These are phyloP conservation scores for Saururus chinensis DNA, from an alignment of 164 flowering plant genomes.

Conservation along the genomic window DNA sequence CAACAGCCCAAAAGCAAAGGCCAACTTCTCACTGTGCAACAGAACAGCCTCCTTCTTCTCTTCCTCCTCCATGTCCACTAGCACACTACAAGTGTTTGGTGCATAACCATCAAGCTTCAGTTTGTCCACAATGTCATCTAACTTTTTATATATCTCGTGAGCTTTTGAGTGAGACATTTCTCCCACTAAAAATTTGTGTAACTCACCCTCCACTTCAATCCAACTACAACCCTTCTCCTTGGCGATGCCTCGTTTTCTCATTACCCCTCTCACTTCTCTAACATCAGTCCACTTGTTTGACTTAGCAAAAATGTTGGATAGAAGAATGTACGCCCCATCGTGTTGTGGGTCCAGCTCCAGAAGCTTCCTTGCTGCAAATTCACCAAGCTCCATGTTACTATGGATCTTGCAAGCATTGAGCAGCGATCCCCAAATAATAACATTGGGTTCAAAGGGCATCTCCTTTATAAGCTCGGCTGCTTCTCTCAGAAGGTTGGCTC, in stretches of 20 bases:
- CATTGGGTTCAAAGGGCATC: constrained; percentile 11
- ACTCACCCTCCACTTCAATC: constrained; percentile 16
- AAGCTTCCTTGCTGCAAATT: constrained; percentile 9
- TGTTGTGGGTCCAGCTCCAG: constrained; percentile 4
- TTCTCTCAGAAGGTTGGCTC: constrained; percentile 7
- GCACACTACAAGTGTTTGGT: not conserved
- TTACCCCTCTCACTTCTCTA: constrained; percentile 5
- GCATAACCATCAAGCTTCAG: not conserved
- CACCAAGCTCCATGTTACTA: constrained; percentile 9
- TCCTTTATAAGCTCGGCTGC: constrained; percentile 12
- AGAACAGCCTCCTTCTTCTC: not conserved
- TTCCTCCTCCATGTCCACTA: not conserved
- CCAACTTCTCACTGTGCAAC: not conserved
- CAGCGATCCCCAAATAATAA: constrained; percentile 12
- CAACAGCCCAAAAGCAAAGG: not conserved
- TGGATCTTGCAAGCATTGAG: constrained; percentile 11
- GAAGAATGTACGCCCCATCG: constrained; percentile 2
- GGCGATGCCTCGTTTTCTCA: constrained; percentile 4
- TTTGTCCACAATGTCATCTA: constrained; percentile 1
- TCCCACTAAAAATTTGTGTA: constrained; percentile 16
- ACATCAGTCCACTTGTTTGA: constrained; percentile 8
- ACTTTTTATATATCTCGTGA: constrained; percentile 6
- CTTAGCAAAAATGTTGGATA: constrained; percentile 10
- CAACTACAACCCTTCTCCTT: constrained; percentile 23
- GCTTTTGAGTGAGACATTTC: constrained; percentile 13